These are phyloP conservation scores for Stellera chamaejasme DNA, from an alignment of 345 rosid genomes.

Conservation along the genomic window DNA sequence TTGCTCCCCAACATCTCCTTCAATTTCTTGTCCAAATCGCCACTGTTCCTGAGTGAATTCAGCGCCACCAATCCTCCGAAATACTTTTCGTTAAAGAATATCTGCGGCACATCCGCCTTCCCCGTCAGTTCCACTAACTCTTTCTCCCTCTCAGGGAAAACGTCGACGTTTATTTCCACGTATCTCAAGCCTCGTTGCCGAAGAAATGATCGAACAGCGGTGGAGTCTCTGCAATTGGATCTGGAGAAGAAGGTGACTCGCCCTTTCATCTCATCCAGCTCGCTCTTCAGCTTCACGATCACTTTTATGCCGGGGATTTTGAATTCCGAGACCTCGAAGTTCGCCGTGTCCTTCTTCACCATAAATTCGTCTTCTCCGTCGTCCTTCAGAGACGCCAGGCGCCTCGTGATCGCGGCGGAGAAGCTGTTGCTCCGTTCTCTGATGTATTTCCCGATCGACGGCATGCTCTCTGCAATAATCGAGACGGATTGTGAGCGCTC, in stretches of 20 bases:
- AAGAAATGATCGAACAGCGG: conserved; percentile 68
- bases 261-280: conserved; percentile 33
- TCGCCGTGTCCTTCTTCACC: conserved; percentile 5
- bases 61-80: conserved; percentile 77
- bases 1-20: conserved; percentile 40
- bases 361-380: conserved; percentile 3
- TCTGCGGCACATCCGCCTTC: conserved; percentile 60
- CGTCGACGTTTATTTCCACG: conserved; percentile 84
- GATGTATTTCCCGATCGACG: conserved; percentile 43
- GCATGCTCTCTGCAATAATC: conserved; percentile 26
- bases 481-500: conserved; percentile 28
- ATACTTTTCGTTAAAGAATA: conserved; percentile 74
- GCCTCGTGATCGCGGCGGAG: conserved; percentile 46
- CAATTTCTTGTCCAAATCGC: conserved; percentile 44
- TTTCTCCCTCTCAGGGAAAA: conserved; percentile 44
- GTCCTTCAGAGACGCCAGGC: conserved; percentile 28
- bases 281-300: conserved; percentile 42
- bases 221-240: conserved; percentile 75
- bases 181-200: conserved; percentile 43
- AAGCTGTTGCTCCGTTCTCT: conserved; percentile 51
- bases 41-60: conserved; percentile 72
- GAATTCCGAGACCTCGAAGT: conserved; percentile 52
- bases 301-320: conserved; percentile 72
- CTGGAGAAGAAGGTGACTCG: conserved; percentile 62
- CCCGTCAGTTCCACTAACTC: conserved; percentile 66